Percentiles rank a stretch among this genome's conserved stretches.
phyloP scores from a whole-genome alignment of 2,329 filamentous ascomycete species.

The Fusarium guadeloupense region DNA sequence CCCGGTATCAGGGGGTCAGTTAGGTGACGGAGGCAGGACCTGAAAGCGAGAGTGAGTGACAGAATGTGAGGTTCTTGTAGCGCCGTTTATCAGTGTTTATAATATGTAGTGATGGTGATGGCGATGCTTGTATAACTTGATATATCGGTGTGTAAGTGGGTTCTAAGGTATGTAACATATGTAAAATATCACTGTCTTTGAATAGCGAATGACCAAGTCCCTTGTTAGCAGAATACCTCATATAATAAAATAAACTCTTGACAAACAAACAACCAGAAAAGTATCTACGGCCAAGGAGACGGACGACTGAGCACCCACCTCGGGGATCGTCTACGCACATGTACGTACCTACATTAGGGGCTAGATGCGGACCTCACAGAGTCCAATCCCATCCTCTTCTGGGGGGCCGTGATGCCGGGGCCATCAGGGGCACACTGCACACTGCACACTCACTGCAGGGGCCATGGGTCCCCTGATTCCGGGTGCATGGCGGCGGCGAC shows the following conservation, averaged over 20 bases:
- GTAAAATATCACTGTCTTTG: too few relatives aligned
- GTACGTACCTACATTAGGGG: slow-evolving; percentile 39
- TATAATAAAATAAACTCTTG: background rate
- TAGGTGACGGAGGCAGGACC: background rate
- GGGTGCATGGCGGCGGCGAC: slow-evolving; percentile 18
- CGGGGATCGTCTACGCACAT: slow-evolving; percentile 19
- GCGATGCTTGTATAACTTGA: background rate
- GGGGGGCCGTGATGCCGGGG: slow-evolving; percentile 25
- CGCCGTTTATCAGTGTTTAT: background rate
- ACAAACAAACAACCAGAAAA: slow-evolving; percentile 4
- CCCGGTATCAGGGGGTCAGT: slow-evolving; percentile 13
- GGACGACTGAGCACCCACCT: background rate
- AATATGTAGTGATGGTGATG: too few relatives aligned
- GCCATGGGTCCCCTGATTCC: slow-evolving; percentile 12
- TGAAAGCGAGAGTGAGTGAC: background rate
- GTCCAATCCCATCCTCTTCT: slow-evolving; percentile 13
- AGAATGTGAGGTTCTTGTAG: background rate
- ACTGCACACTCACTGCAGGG: slow-evolving; percentile 32
- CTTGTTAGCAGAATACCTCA: background rate
- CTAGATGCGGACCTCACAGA: slow-evolving; percentile 33
- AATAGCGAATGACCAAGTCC: too few relatives aligned
- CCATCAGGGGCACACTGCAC: slow-evolving; percentile 40
- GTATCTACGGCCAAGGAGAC: slow-evolving; percentile 10
- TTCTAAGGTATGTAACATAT: background rate
- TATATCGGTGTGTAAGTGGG: background rate